Base-by-base conservation (phyloP, 495 filamentous ascomycete genomes). In the Aspergillus cavernicola region DNA sequence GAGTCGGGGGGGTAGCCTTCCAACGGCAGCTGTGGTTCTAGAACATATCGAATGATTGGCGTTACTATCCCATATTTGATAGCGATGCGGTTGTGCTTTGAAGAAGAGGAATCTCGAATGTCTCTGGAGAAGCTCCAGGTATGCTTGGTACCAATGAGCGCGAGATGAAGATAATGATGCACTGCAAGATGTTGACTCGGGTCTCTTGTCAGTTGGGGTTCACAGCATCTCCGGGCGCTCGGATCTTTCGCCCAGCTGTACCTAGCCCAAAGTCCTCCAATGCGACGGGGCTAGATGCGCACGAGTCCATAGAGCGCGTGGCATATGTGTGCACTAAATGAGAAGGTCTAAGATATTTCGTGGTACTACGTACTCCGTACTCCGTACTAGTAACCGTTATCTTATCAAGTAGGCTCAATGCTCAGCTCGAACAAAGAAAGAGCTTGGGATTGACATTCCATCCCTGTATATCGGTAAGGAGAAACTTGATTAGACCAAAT, bases 191-290 rank as follows among this genome's bases (percentile, higher is more conserved):
- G n/a, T n/a, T n/a, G n/a, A n/a, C n/a, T n/a, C n/a, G n/a, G n/a
- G n/a, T n/a, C n/a, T 20, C 43, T 33, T 26, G 26, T 40, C 10
- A 22, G 18, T 12, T 13, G 23, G 23, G 31, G 22, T 23, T 20
- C 37, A 19, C 10, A 31, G 28, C 18, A 18, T 3, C 11, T 23
- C 35, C 46, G 29, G 20, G 39, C 39, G 39, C 49, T 52, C 49
- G 41, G 50, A 42, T 33, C 6, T 15, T 42, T n/a, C 10, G 13
- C 26, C 26, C 6, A 16, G 38, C 11, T 10, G n/a, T 6, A 20
- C 6, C 28, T 36, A 36, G 50, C 31, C 19, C 15, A 42, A 37
- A 28, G n/a, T 43, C 39, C 49, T 52, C 50, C 50, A 52, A 44
- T 52, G 39, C 28, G 24, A 36, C 36, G 32, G 22, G 18, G 29